Evolutionary conservation across 1,284 basidiomycete species (phyloP), one percentile per base, ranked within the genome.

Genomic region (Filobasidium uniguttulatum): DNA sequence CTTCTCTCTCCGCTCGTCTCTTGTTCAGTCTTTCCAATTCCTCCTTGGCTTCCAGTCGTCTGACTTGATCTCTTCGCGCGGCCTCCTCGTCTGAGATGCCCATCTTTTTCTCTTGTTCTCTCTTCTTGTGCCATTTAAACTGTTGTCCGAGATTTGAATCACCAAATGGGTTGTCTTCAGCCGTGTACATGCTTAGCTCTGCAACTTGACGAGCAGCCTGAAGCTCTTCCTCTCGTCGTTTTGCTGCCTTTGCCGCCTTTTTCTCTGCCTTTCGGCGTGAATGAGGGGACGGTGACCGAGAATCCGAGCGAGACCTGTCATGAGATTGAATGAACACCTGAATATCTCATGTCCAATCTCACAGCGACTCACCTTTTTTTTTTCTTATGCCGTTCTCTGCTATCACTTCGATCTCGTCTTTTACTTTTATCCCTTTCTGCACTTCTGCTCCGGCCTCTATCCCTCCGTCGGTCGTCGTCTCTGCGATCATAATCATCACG

Each of bases 81-180:
- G 85, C 77, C 62, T 99, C 93, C 1, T 80, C 81, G 0, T 81
- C 62, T 1, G 82, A 78, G 50, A 98, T 62, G 1, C 94, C 94
- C 51, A 80, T 72, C 68, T 93, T 96, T 62, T 80, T 78, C 66
- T 98, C 94, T 71, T 89, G 89, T 65, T 98, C 93, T 31, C 81
- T 78, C 73, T 98, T 98, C 75, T 99, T 99, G 69, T 89, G 86
- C 94, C 94, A 99, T 53, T 83, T 80, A 69, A 98, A 98, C 65
- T 89, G 85, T 62, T 96, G 86, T 20, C 81, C 83, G 25, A 97
- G 79, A 66, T 96, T 96, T 55, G 87, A 81, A 63, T 98, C 93
- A 68, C 96, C 86, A 74, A 98, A 98, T 0, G 93, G 93, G 63
- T 98, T 98, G 53, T 71, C 67, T 73, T 90, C 85, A 34, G 88